phyloP scores from a whole-genome alignment of 768 basidiomycete genomes.

The Trametes villosa region DNA sequence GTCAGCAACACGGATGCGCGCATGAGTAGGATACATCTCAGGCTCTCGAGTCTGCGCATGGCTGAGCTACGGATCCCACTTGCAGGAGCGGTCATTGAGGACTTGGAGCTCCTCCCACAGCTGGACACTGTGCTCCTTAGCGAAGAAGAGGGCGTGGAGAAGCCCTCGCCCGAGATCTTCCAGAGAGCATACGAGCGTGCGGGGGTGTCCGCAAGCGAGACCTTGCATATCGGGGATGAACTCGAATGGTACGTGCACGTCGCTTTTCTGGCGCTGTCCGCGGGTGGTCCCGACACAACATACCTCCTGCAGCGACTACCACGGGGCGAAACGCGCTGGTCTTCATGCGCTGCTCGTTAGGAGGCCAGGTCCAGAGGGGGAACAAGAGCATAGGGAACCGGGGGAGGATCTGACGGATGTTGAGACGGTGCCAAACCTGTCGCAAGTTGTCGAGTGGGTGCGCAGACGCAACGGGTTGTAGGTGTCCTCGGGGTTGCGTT shows the following conservation, averaged over 20 bases:
- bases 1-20: constrained; percentile 77
- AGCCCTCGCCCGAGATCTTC: constrained; percentile 68
- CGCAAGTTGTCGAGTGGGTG: constrained; percentile 44
- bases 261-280: not conserved
- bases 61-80: not conserved
- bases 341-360: constrained; percentile 62
- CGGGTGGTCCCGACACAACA: not conserved
- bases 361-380: constrained; percentile 52
- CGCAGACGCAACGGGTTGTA: constrained; percentile 20
- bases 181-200: constrained; percentile 43
- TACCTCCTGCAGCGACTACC: constrained; percentile 56
- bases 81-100: constrained; percentile 53
- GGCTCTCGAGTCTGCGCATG: not conserved
- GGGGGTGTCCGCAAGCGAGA: constrained; percentile 44
- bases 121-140: constrained; percentile 67
- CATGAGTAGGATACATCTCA: constrained; percentile 54
- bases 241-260: constrained; percentile 53
- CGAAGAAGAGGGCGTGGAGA: constrained; percentile 70
- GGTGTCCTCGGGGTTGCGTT: not conserved
- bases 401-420: constrained; percentile 47
- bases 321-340: constrained; percentile 59
- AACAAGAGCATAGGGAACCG: constrained; percentile 47
- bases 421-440: constrained; percentile 42
- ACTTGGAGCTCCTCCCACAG: constrained; percentile 56
- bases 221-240: constrained; percentile 80